Evolutionary conservation across 2,329 filamentous ascomycete species (phyloP).

Genomic region (Corynespora cassiicola): DNA sequence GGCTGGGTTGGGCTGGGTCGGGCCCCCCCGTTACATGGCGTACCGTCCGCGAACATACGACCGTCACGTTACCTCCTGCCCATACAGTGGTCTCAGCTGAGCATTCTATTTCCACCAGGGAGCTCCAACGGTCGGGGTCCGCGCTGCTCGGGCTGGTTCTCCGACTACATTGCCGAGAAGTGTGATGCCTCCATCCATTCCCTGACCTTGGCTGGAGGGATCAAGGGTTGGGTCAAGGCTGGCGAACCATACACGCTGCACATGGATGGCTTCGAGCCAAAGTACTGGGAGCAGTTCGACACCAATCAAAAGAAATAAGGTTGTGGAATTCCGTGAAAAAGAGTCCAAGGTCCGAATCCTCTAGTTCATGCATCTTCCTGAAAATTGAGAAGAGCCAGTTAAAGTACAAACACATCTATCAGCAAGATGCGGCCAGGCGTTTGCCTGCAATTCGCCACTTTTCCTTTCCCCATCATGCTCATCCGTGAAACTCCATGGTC

Average conservation of each 20-base stretch:
- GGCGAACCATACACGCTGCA: slow-evolving; percentile 45
- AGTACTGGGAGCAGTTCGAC: slow-evolving; percentile 51
- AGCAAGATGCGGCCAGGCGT: too few relatives aligned
- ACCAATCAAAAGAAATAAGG: too few relatives aligned
- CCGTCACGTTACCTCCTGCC: neutral
- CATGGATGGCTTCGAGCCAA: slow-evolving; percentile 49
- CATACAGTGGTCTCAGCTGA: slow-evolving; percentile 4
- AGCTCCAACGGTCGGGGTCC: slow-evolving; percentile 41
- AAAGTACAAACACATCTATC: too few relatives aligned
- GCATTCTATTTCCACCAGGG: neutral
- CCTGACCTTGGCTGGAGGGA: slow-evolving; percentile 50
- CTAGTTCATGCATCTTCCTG: too few relatives aligned
- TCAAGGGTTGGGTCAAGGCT: slow-evolving; percentile 54
- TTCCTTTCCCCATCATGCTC: too few relatives aligned
- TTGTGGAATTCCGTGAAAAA: too few relatives aligned
- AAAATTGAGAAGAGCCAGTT: too few relatives aligned
- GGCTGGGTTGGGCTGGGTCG: too few relatives aligned
- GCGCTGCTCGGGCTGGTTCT: slow-evolving; percentile 45
- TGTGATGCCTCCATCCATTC: slow-evolving; percentile 49
- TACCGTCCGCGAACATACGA: neutral
- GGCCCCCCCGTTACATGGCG: too few relatives aligned
- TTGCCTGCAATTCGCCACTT: too few relatives aligned
- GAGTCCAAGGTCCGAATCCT: too few relatives aligned
- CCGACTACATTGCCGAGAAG: slow-evolving; percentile 40
- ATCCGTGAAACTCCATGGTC: too few relatives aligned